phyloP scores from a whole-genome alignment of 371 early-diverging fungal genomes.

The Syncephalastrum contaminatum region DNA sequence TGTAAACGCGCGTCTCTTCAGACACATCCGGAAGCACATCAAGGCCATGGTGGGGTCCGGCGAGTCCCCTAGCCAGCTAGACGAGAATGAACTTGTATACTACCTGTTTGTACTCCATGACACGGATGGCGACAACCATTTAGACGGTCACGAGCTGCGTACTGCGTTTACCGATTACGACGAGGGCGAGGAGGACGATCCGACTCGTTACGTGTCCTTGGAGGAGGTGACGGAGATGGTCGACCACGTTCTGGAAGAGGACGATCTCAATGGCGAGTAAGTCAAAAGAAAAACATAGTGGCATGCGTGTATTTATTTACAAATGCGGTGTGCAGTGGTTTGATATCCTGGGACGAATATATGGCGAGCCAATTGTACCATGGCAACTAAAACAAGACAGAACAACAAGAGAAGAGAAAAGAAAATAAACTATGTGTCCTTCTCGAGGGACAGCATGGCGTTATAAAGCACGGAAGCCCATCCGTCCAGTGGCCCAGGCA shows the following conservation, averaged over 20 bases:
- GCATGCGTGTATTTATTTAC: constrained; percentile 4
- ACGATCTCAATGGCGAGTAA: constrained; percentile 64
- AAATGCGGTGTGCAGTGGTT: constrained; percentile 50
- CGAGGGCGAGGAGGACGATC: constrained; percentile 30
- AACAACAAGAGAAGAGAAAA: not conserved
- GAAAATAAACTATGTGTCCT: too few species aligned
- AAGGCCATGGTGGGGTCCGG: constrained; percentile 25
- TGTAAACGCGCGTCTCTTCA: constrained; percentile 3
- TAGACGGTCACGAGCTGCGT: constrained; percentile 76
- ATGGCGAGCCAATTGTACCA: constrained; percentile 67
- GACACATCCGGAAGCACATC: constrained; percentile 40
- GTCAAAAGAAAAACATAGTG: constrained; percentile 7
- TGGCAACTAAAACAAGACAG: constrained; percentile 14
- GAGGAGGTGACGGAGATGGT: constrained; percentile 55
- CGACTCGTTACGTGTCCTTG: constrained; percentile 22
- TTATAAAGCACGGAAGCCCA: constrained; percentile 54
- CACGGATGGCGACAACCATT: constrained; percentile 57
- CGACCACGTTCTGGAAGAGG: constrained; percentile 65
- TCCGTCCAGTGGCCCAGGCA: constrained; percentile 64
- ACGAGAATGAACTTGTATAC: constrained; percentile 50
- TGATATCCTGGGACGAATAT: constrained; percentile 75
- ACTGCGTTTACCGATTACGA: constrained; percentile 54
- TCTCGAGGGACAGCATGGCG: constrained; percentile 17
- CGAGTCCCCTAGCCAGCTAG: constrained; percentile 15
- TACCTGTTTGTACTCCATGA: constrained; percentile 67